Evolutionary conservation across 192 early-diverging fungal genomes (phyloP).

Genomic region (Gaertneriomyces sp.): DNA sequence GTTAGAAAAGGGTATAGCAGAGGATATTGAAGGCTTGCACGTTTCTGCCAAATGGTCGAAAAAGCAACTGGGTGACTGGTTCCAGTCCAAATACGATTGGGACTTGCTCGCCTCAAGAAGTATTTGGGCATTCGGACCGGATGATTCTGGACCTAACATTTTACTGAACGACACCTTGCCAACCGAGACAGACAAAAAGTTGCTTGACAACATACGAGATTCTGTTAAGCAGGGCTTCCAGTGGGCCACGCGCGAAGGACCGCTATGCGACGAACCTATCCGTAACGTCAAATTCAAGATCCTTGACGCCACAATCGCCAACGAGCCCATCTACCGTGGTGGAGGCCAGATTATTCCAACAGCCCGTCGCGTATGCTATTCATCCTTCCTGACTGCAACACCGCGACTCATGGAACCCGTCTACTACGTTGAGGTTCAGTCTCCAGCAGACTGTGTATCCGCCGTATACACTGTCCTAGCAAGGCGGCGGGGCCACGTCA

Average conservation of each 20-base stretch:
- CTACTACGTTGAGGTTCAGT: conserved; percentile 93
- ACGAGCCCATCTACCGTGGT: conserved; percentile 85
- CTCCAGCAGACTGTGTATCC: conserved; percentile 91
- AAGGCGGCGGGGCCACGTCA: conserved; percentile 88
- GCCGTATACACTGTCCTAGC: conserved; percentile 93
- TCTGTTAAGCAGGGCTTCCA: conserved; percentile 94
- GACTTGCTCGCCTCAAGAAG: conserved; percentile 88
- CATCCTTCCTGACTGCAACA: conserved; percentile 90
- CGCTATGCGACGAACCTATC: conserved; percentile 96
- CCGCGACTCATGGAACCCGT: conserved; percentile 98
- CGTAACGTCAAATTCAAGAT: conserved; percentile 94
- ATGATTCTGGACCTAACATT: conserved; percentile 86
- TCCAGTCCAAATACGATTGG: conserved; percentile 87
- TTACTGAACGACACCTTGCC: conserved; percentile 95
- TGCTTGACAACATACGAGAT: conserved; percentile 76
- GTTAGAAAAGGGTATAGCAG: conserved; percentile 82
- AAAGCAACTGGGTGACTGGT: conserved; percentile 71
- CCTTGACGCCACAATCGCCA: conserved; percentile 77
- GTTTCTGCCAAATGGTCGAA: conserved; percentile 70
- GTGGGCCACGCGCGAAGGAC: conserved; percentile 95
- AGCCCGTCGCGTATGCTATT: conserved; percentile 93
- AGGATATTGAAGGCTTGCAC: conserved; percentile 82
- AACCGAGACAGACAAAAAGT: conserved; percentile 77
- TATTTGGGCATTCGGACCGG: conserved; percentile 98
- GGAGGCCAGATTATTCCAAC: conserved; percentile 97